Base-by-base conservation (phyloP, 1,284 basidiomycete genomes). In the Caloboletus inedulis region DNA sequence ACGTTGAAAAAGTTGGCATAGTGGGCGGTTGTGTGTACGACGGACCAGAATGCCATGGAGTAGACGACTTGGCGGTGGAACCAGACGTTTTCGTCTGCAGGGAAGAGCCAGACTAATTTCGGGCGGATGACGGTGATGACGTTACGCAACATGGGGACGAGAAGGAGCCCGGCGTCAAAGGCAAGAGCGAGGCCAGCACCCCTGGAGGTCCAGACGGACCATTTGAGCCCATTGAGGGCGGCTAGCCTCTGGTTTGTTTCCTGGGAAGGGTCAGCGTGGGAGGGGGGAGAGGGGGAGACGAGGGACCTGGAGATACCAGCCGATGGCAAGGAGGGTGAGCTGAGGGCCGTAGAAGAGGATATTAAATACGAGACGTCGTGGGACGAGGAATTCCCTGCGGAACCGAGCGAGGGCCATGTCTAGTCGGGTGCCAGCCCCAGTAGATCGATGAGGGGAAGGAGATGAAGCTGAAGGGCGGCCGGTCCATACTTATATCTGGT, bases 1-100 rank as follows among this genome's bases (percentile, higher is more conserved):
- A 93, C 87, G 58, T 90, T 91, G 75, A 93, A 84, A 69, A 93
- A 94, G 71, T 94, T 94, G 72, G 92, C 85, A 64, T 94, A 94
- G 72, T 94, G 92, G 14, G 90, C 87, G 4, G 91, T 93, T 4
- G 88, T 88, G 70, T 95, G 92, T 1, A 94, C 85, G 78, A 87
- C 82, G 10, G 86, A 71, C 87, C 87, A 91, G 73, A 91, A 91
- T 4, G 90, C 85, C 81, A 93, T 84, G 9, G 87, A 89, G 69
- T 94, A 94, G 12, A 92, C 92, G 37, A 93, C 89, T 64, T 94
- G 91, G 55, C 90, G 78, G 69, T 95, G 92, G 76, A 93, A 91
- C 91, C 90, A 92, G 63, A 94, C 87, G 62, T 91, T 91, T 74
- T 94, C 91, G 69, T 94, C 91, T 54, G 88, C 86, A 23, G 91